phyloP scores from a whole-genome alignment of 2,329 filamentous ascomycete genomes.

The Fusarium nanum region DNA sequence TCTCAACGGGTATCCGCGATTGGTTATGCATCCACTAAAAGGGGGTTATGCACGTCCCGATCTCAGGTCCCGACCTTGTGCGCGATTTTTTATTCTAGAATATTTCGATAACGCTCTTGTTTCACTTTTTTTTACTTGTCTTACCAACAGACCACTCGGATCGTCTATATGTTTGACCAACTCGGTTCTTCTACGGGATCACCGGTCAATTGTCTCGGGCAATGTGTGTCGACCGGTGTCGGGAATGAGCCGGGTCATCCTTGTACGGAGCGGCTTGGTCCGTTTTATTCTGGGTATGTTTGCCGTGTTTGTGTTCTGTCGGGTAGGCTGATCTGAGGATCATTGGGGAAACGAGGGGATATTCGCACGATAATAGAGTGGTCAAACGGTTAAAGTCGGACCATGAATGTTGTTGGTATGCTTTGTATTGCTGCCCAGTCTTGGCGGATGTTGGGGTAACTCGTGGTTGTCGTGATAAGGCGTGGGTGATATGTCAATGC shows the following conservation, averaged over 20 bases:
- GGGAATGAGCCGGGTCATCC: not conserved
- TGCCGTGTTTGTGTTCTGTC: not conserved
- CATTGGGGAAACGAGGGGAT: not conserved
- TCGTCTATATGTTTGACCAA: not conserved
- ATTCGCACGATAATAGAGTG: not conserved
- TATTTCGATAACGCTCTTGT: not conserved
- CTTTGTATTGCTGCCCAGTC: not conserved
- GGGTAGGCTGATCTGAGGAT: not conserved
- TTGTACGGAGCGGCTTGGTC: not conserved
- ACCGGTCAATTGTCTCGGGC: not conserved
- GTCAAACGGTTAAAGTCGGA: slow-evolving; percentile 1
- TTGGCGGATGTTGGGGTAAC: not conserved
- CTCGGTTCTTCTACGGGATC: not conserved
- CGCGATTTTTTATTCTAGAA: slow-evolving; percentile 37
- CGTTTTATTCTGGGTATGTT: not conserved
- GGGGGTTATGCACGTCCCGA: slow-evolving; percentile 22
- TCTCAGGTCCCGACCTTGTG: slow-evolving; percentile 11
- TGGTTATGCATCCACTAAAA: not conserved
- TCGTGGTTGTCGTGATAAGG: not conserved
- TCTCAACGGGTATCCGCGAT: not conserved
- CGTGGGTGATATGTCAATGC: not conserved
- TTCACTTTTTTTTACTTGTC: not conserved
- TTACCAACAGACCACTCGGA: not conserved
- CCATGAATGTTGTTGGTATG: not conserved
- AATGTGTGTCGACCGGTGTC: not conserved